Evolutionary conservation across 495 filamentous ascomycete genomes (phyloP).

Genomic region (Pyronema omphalodes): DNA sequence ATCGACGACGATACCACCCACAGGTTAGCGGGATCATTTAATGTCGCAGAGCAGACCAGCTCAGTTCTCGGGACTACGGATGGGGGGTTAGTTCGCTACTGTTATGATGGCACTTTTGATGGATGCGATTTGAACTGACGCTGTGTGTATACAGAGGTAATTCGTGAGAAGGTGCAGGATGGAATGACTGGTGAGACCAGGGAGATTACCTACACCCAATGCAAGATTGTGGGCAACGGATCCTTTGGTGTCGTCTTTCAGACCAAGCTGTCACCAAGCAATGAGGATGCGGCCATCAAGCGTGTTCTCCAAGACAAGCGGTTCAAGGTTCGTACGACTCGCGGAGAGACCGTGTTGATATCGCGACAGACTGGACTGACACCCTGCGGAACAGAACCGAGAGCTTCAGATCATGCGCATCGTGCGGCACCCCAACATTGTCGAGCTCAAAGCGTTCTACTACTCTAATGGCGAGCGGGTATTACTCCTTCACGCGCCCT

Average conservation of each 20-base stretch:
- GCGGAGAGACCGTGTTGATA: neutral
- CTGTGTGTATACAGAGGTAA: slow-evolving; percentile 51
- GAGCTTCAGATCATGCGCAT: slow-evolving; percentile 99
- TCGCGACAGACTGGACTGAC: neutral
- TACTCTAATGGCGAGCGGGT: slow-evolving; percentile 98
- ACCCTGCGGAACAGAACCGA: slow-evolving; percentile 55
- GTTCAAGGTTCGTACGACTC: slow-evolving; percentile 56
- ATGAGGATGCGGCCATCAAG: slow-evolving; percentile 97
- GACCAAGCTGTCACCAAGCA: slow-evolving; percentile 89
- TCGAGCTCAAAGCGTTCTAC: slow-evolving; percentile 97
- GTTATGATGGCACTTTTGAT: slow-evolving; percentile 3
- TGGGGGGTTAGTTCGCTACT: slow-evolving; percentile 48
- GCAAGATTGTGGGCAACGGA: slow-evolving; percentile 99
- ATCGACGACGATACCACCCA: slow-evolving; percentile 12
- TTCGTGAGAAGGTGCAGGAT: slow-evolving; percentile 97
- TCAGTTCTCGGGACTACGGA: slow-evolving; percentile 57
- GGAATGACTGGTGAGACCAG: slow-evolving; percentile 86
- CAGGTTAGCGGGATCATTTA: slow-evolving; percentile 16
- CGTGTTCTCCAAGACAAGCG: slow-evolving; percentile 95
- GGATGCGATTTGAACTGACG: slow-evolving; percentile 9
- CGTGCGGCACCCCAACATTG: slow-evolving; percentile 94
- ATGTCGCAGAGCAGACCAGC: slow-evolving; percentile 38
- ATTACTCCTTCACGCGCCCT: slow-evolving; percentile 21
- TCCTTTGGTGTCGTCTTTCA: slow-evolving; percentile 98
- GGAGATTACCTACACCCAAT: slow-evolving; percentile 96